phyloP scores from a whole-genome alignment of 2,329 filamentous ascomycete species.

The Drechslerella coelobrocha region DNA sequence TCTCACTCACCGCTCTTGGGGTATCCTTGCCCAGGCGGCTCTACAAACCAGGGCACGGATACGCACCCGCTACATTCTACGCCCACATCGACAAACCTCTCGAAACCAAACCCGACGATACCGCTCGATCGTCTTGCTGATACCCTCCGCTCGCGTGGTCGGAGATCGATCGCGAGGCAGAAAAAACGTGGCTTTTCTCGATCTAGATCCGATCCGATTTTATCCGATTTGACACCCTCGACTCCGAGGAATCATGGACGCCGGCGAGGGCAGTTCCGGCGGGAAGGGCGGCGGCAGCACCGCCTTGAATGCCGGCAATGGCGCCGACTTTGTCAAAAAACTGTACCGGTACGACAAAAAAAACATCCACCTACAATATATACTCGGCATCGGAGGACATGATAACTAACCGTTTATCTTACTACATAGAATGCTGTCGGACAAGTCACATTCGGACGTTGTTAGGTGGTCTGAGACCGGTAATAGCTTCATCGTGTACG shows the following conservation, averaged over 20 bases:
- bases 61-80: too few relatives aligned
- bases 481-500: slow-evolving; percentile 94
- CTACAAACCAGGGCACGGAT: too few relatives aligned
- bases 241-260: slow-evolving; percentile 16
- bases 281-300: slow-evolving; percentile 12
- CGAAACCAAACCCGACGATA: too few relatives aligned
- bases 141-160: neutral
- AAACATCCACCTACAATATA: too few relatives aligned
- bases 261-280: slow-evolving; percentile 18
- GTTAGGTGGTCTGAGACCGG: slow-evolving; percentile 95
- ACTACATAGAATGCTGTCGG: slow-evolving; percentile 87
- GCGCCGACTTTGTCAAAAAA: slow-evolving; percentile 50
- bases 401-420: neutral
- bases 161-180: neutral
- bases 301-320: slow-evolving; percentile 17
- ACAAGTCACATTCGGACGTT: slow-evolving; percentile 87
- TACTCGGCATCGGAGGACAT: too few relatives aligned
- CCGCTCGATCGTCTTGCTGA: neutral
- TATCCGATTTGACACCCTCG: neutral
- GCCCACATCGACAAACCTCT: too few relatives aligned
- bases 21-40: too few relatives aligned
- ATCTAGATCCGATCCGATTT: neutral
- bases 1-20: too few relatives aligned
- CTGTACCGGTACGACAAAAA: slow-evolving; percentile 47
- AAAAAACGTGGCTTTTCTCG: neutral